Evolutionary conservation across 2,329 filamentous ascomycete genomes (phyloP).

Genomic region (Aspergillus alliaceus): DNA sequence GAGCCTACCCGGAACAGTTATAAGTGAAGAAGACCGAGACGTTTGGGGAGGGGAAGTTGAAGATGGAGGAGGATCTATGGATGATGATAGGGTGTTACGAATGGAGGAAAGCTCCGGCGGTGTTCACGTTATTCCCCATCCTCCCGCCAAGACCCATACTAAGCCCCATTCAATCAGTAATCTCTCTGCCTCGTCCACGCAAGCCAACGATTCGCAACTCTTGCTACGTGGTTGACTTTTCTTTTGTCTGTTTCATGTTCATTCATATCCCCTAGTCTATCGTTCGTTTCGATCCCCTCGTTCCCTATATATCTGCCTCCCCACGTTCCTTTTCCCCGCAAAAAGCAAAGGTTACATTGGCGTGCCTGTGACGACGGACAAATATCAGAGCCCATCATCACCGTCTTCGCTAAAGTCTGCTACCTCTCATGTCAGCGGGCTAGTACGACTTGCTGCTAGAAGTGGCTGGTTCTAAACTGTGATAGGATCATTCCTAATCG

Average conservation of each 20-base stretch:
- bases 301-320: background rate
- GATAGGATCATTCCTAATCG: background rate
- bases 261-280: conserved; percentile 8
- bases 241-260: background rate
- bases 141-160: conserved; percentile 8
- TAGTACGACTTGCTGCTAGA: conserved; percentile 11
- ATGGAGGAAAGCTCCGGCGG: conserved; percentile 8
- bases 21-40: conserved; percentile 2
- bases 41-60: background rate
- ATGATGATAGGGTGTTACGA: conserved; percentile 9
- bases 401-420: background rate
- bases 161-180: conserved; percentile 15
- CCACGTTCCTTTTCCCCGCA: conserved; percentile 1
- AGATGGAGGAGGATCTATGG: conserved; percentile 8
- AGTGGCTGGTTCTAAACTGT: background rate
- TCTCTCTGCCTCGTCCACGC: conserved; percentile 18
- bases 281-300: conserved; percentile 1
- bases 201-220: too few species aligned
- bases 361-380: conserved; percentile 11
- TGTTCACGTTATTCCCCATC: conserved; percentile 9
- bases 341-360: background rate
- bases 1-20: conserved; percentile 14
- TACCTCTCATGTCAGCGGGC: conserved; percentile 13
- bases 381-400: conserved; percentile 8
- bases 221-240: conserved; percentile 13